Conservation (phyloP, 257 asterid genomes). For the Anisodus tanguticus region DNA sequence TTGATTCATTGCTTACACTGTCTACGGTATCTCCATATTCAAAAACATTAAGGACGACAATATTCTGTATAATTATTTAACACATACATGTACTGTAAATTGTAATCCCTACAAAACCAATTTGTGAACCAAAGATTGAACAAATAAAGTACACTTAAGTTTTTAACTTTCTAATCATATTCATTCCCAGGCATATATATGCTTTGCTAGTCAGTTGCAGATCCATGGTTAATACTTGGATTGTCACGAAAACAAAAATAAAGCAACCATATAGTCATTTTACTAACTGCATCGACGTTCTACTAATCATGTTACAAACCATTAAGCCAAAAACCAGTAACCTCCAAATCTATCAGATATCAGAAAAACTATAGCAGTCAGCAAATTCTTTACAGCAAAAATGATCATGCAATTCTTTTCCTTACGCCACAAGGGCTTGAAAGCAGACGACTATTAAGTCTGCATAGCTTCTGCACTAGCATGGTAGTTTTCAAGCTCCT, state of each 20-base stretch:
- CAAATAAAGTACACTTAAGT: not conserved
- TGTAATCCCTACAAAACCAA: not conserved
- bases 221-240: not conserved
- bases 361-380: not conserved
- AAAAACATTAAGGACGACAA: not conserved
- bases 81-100: not conserved
- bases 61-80: not conserved
- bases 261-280: not conserved
- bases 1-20: slow-evolving; percentile 28
- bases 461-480: slow-evolving; percentile 48
- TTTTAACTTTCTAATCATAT: too few species aligned
- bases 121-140: too few species aligned
- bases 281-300: slow-evolving; percentile 13
- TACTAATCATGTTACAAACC: not conserved
- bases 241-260: not conserved
- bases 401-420: slow-evolving; percentile 2
- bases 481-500: slow-evolving; percentile 70
- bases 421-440: not conserved
- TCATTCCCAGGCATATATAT: not conserved
- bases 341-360: not conserved
- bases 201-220: not conserved
- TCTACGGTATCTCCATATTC: not conserved
- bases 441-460: not conserved
- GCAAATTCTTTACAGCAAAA: slow-evolving; percentile 26
- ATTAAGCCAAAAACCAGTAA: not conserved